A percentile compares a stretch with the other conserved stretches of the same genome.
These are phyloP conservation scores for Paecilomyces sp. DNA, from an alignment of 2,329 filamentous ascomycete genomes.

Conservation along the genomic window DNA sequence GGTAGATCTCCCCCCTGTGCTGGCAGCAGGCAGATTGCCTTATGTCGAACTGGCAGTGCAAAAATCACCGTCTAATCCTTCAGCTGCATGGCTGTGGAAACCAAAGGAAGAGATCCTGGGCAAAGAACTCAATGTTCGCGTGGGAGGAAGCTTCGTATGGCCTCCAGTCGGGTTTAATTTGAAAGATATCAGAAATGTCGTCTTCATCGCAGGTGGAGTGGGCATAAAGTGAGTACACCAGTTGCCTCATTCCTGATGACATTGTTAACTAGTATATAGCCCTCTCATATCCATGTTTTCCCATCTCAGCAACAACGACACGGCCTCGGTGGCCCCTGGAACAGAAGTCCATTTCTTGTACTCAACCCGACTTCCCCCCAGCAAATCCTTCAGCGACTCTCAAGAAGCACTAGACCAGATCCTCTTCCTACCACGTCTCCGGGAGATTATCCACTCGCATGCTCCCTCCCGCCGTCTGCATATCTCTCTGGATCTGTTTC, in stretches of 20 bases:
- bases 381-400: neutral
- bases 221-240: slow-evolving; percentile 60
- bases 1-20: slow-evolving; percentile 11
- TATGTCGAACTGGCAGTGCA: slow-evolving; percentile 78
- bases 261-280: slow-evolving; percentile 24
- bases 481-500: slow-evolving; percentile 26
- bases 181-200: slow-evolving; percentile 47
- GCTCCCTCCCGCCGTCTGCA: slow-evolving; percentile 16
- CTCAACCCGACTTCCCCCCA: slow-evolving; percentile 40
- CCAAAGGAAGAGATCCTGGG: slow-evolving; percentile 50
- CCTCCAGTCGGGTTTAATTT: slow-evolving; percentile 48
- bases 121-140: slow-evolving; percentile 55
- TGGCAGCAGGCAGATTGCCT: slow-evolving; percentile 22
- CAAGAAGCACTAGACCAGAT: slow-evolving; percentile 24
- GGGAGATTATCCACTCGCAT: slow-evolving; percentile 25
- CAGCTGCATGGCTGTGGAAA: slow-evolving; percentile 71
- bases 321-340: slow-evolving; percentile 16
- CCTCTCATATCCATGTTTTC: slow-evolving; percentile 69
- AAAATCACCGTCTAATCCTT: slow-evolving; percentile 60
- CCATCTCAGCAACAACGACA: slow-evolving; percentile 44
- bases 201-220: slow-evolving; percentile 75
- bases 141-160: slow-evolving; percentile 76
- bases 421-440: slow-evolving; percentile 42
- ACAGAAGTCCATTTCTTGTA: slow-evolving; percentile 57
- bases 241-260: neutral